These are phyloP conservation scores for Liriodendron chinense DNA, from an alignment of 164 flowering plant genomes.

Conservation along the genomic window DNA sequence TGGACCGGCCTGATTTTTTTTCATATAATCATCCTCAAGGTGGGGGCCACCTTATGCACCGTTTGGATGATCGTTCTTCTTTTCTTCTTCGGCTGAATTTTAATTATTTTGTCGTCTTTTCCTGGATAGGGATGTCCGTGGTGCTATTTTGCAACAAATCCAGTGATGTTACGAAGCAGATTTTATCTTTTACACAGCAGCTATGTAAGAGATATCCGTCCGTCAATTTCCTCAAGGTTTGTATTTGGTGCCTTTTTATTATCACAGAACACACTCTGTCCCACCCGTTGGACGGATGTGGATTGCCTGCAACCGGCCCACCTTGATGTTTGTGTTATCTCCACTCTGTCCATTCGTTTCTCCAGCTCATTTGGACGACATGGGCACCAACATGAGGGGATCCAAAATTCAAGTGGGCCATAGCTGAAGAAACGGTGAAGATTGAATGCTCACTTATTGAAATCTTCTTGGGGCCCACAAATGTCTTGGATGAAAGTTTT, in stretches of 20 bases:
- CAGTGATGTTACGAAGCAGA: slow-evolving; percentile 26
- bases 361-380: too few relatives aligned
- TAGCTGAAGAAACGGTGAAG: too few relatives aligned
- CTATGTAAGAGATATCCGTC: slow-evolving; percentile 54
- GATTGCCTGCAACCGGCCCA: too few relatives aligned
- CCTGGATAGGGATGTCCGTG: slow-evolving; percentile 51
- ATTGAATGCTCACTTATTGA: too few relatives aligned
- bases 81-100: not conserved
- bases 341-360: too few relatives aligned
- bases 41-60: not conserved
- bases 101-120: not conserved
- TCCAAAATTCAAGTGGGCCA: too few relatives aligned
- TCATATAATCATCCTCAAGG: not conserved
- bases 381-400: too few relatives aligned
- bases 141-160: slow-evolving; percentile 56
- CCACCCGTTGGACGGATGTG: too few relatives aligned
- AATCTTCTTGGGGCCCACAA: too few relatives aligned
- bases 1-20: not conserved
- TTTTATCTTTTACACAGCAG: slow-evolving; percentile 40
- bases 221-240: slow-evolving; percentile 42
- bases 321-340: too few relatives aligned
- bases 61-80: not conserved
- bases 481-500: too few relatives aligned
- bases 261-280: too few relatives aligned
- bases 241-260: not conserved